Evolutionary conservation across 1,284 basidiomycete genomes (phyloP).

Genomic region (Agaricales sp.): DNA sequence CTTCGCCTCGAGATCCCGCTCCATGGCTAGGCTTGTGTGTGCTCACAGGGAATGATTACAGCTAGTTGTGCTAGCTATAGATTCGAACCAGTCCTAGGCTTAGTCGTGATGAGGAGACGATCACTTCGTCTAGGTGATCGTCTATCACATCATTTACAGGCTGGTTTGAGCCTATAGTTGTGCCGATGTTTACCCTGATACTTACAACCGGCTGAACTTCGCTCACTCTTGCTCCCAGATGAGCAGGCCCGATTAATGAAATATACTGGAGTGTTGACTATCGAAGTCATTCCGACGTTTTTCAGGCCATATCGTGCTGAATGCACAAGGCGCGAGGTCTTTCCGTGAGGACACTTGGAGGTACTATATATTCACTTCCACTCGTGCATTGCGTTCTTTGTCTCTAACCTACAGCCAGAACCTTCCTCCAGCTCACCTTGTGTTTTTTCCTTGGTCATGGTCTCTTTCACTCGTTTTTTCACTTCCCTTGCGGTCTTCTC

Average conservation of each 20-base stretch:
- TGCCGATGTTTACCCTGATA: background rate
- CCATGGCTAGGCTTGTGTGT: too few relatives aligned
- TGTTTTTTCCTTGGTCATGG: background rate
- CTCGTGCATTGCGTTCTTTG: background rate
- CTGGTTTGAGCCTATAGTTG: too few relatives aligned
- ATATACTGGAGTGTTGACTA: background rate
- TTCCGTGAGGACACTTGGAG: background rate
- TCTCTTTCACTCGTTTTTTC: background rate
- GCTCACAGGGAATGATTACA: too few relatives aligned
- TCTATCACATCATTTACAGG: too few relatives aligned
- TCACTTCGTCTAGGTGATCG: too few relatives aligned
- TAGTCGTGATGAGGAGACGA: too few relatives aligned
- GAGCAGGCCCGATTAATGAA: too few relatives aligned
- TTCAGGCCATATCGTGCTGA: background rate
- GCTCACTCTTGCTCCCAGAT: background rate
- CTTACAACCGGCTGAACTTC: background rate
- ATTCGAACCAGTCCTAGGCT: too few relatives aligned
- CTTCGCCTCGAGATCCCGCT: too few relatives aligned
- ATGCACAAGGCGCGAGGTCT: background rate
- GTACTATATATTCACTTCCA: background rate
- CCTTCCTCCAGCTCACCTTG: background rate
- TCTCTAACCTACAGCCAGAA: background rate
- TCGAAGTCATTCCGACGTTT: background rate
- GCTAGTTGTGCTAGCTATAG: too few relatives aligned
- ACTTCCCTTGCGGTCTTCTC: constrained; percentile 12